Conservation (phyloP, 441 rosid genomes). For the Aleurites moluccanus region DNA sequence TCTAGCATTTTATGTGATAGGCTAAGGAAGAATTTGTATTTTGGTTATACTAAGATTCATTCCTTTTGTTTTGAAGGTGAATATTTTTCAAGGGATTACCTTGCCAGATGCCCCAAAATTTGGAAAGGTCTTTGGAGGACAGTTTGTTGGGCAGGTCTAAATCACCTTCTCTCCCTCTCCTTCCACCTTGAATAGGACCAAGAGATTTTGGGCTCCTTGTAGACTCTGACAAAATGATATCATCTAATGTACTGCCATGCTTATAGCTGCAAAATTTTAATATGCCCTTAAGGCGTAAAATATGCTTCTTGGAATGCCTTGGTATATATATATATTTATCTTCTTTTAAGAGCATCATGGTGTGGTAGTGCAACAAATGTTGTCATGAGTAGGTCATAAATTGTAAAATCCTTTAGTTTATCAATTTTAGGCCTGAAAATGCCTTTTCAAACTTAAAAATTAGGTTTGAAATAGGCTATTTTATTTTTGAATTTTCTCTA, state of each 20-base stretch:
- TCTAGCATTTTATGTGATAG: background rate
- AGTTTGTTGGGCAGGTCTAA: slow-evolving; percentile 85
- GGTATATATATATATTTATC: background rate
- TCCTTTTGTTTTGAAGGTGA: slow-evolving; percentile 51
- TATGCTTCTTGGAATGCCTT: background rate
- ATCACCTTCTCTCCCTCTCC: slow-evolving; percentile 10
- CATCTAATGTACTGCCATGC: background rate
- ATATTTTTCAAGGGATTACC: slow-evolving; percentile 81
- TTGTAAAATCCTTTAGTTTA: background rate
- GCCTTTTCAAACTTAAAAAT: background rate
- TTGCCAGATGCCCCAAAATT: slow-evolving; percentile 85
- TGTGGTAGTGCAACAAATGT: background rate
- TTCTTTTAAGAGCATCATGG: background rate
- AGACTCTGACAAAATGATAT: background rate
- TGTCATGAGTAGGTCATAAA: background rate
- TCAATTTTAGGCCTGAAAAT: background rate
- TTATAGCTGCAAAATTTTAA: background rate
- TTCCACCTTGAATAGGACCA: background rate
- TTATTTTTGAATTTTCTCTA: background rate
- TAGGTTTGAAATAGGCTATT: background rate
- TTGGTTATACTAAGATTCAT: slow-evolving; percentile 5
- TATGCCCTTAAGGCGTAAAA: background rate
- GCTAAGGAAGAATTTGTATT: background rate
- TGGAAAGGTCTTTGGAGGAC: slow-evolving; percentile 97
- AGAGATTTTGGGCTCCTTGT: background rate